Evolutionary conservation across 108 stramenopile species (phyloP), one percentile per base, ranked within the genome.

Genomic region (Aureococcus anophagefferens): DNA sequence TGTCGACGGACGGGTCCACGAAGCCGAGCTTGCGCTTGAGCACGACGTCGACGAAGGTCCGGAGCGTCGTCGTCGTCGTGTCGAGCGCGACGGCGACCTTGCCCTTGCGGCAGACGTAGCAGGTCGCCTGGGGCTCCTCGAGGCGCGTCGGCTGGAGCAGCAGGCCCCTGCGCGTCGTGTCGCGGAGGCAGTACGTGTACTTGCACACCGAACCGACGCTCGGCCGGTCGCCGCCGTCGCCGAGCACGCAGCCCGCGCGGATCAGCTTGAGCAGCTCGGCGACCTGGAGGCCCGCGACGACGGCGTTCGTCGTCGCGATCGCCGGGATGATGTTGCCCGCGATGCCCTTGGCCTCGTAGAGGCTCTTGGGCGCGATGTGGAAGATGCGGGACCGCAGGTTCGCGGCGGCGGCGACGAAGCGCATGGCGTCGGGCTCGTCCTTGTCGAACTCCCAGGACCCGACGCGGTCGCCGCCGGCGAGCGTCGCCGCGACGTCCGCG

Each of bases 281-380:
- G 46, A 92, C 82, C 76, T 91, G 91, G 73, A 91, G 74, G 7
- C 93, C 92, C 0, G 99, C 96, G 65, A 93, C 93, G 78, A 99
- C 96, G 44, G 99, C 99, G 87, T 99, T 99, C 68, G 97, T 99
- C 14, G 99, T 98, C 63, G 99, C 97, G 85, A 99, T 96, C 64
- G 98, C 98, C 28, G 96, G 96, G 76, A 99, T 96, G 67, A 98
- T 99, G 79, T 99, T 98, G 7, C 99, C 99, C 17, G 99, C 99
- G 63, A 97, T 94, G 33, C 99, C 97, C 85, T 98, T 98, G 81
- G 51, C 51, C 21, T 80, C 83, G 76, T 98, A 94, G 21, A 86
- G 72, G 62, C 79, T 81, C 33, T 89, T 74, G 32, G 90, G 90
- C 44, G 86, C 81, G 78, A 96, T 96, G 28, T 83, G 75, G 85